Evolutionary conservation across 345 rosid genomes (phyloP).

Genomic region (Sonneratia caseolaris): DNA sequence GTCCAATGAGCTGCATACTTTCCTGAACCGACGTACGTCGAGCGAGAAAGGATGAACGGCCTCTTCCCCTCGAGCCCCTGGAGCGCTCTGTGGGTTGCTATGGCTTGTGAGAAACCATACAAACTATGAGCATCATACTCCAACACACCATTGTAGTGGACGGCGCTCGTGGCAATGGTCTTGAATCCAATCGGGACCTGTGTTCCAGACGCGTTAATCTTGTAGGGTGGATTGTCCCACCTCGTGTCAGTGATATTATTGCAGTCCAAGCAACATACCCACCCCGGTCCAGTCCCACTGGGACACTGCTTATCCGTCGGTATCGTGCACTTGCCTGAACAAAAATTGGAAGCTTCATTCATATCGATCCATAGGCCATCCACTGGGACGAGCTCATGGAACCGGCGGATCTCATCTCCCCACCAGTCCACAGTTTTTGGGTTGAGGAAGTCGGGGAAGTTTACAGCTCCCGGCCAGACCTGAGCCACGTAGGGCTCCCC

Average conservation of each 20-base stretch:
- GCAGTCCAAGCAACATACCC: slow-evolving; percentile 96
- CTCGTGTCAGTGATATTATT: slow-evolving; percentile 72
- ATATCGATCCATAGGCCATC: slow-evolving; percentile 96
- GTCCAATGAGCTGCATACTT: slow-evolving; percentile 96
- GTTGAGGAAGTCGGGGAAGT: slow-evolving; percentile 95
- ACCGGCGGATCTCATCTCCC: slow-evolving; percentile 80
- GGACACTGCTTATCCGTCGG: slow-evolving; percentile 67
- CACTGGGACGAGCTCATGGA: slow-evolving; percentile 82
- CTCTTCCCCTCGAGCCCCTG: slow-evolving; percentile 70
- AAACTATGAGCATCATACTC: slow-evolving; percentile 93
- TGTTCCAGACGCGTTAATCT: slow-evolving; percentile 79
- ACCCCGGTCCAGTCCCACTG: slow-evolving; percentile 74
- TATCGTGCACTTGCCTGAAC: slow-evolving; percentile 62
- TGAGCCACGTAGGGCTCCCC: slow-evolving; percentile 86
- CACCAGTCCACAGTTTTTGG: slow-evolving; percentile 88
- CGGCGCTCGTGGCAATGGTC: slow-evolving; percentile 89
- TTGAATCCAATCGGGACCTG: slow-evolving; percentile 71
- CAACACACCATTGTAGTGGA: slow-evolving; percentile 76
- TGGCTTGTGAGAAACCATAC: slow-evolving; percentile 78
- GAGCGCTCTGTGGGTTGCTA: slow-evolving; percentile 86
- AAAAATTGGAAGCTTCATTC: slow-evolving; percentile 94
- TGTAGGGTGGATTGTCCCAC: slow-evolving; percentile 97
- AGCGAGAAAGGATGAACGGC: slow-evolving; percentile 77
- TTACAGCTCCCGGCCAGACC: slow-evolving; percentile 96
- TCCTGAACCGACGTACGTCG: slow-evolving; percentile 89